Conservation (phyloP, 2,329 filamentous ascomycete genomes). For the Diaporthe ilicicola region DNA sequence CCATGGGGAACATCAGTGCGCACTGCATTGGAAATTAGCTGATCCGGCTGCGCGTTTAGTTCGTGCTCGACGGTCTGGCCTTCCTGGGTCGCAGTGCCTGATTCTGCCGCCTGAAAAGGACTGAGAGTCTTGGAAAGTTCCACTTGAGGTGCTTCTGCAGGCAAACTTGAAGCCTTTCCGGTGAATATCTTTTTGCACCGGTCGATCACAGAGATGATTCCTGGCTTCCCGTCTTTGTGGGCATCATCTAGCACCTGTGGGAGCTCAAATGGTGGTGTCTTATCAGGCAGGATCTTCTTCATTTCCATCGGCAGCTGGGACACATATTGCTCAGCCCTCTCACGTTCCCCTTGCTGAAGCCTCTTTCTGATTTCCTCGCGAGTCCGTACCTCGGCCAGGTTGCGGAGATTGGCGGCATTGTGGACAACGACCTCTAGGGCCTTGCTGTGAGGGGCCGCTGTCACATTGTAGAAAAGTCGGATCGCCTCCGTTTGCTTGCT, state of each 20-base stretch:
- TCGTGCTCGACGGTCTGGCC: background rate
- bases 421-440: slow-evolving; percentile 14
- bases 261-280: background rate
- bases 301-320: slow-evolving; percentile 23
- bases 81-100: background rate
- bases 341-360: background rate
- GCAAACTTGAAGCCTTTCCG: background rate
- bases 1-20: background rate
- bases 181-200: background rate
- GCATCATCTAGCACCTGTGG: background rate
- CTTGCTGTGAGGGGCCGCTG: background rate
- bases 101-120: background rate
- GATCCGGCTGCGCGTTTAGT: background rate
- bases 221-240: background rate
- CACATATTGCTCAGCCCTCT: background rate
- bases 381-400: slow-evolving; percentile 28
- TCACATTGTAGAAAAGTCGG: slow-evolving; percentile 19
- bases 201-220: background rate
- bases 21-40: background rate
- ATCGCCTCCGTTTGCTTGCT: slow-evolving; percentile 28
- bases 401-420: slow-evolving; percentile 29
- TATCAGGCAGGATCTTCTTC: background rate
- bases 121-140: background rate
- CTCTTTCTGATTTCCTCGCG: slow-evolving; percentile 7
- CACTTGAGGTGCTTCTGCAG: background rate